Evolutionary conservation across 2,329 filamentous ascomycete genomes (phyloP).

Genomic region (Fusarium subtropicale): DNA sequence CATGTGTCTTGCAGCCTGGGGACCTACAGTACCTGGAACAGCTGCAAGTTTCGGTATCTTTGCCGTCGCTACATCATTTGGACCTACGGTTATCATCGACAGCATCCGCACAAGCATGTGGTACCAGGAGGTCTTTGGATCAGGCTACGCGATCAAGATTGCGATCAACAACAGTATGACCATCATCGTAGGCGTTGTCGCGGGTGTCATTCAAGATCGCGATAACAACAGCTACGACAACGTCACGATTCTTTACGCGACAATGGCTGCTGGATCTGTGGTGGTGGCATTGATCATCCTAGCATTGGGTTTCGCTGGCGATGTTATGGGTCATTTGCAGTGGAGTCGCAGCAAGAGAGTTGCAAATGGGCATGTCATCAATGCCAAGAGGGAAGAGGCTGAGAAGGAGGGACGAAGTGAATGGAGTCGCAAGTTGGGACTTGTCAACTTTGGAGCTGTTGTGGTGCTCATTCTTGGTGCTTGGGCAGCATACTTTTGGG

Average conservation of each 20-base stretch:
- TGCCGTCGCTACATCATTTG: constrained; percentile 65
- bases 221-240: constrained; percentile 67
- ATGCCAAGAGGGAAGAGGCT: constrained; percentile 56
- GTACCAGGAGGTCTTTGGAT: constrained; percentile 70
- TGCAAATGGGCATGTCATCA: constrained; percentile 57
- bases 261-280: constrained; percentile 62
- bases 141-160: constrained; percentile 70
- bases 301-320: constrained; percentile 51
- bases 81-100: constrained; percentile 70
- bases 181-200: constrained; percentile 68
- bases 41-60: constrained; percentile 70
- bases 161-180: constrained; percentile 73
- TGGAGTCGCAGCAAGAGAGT: constrained; percentile 68
- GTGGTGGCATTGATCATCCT: constrained; percentile 58
- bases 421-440: constrained; percentile 57
- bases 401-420: constrained; percentile 50
- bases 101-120: constrained; percentile 69
- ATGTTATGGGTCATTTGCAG: constrained; percentile 63
- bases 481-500: constrained; percentile 71
- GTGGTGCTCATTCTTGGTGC: constrained; percentile 62
- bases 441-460: constrained; percentile 57
- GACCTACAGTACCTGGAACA: constrained; percentile 61
- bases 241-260: constrained; percentile 67
- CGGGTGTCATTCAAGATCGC: constrained; percentile 68
- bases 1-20: constrained; percentile 68